A percentile compares a stretch with the other conserved stretches of the same genome.
These are phyloP conservation scores for Dryadomyces quercivorus DNA, from an alignment of 2,329 filamentous ascomycete species.

Conservation along the genomic window DNA sequence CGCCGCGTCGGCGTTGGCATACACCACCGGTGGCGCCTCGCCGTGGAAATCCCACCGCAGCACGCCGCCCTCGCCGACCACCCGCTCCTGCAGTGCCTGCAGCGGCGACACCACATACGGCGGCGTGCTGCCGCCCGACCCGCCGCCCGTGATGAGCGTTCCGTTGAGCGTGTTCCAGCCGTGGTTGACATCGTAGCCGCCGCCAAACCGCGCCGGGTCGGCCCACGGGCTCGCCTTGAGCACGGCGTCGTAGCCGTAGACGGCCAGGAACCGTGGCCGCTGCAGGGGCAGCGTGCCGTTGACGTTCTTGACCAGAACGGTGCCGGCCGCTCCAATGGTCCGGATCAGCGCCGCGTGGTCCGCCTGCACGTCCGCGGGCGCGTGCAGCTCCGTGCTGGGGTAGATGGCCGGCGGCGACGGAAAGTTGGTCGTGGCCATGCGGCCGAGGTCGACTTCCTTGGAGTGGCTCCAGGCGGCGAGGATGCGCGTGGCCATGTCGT, in stretches of 20 bases:
- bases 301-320: conserved; percentile 52
- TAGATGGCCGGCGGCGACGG: conserved; percentile 29
- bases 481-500: conserved; percentile 67
- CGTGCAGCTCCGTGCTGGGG: conserved; percentile 37
- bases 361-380: conserved; percentile 47
- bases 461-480: conserved; percentile 31
- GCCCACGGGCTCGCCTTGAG: conserved; percentile 29
- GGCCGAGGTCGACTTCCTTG: conserved; percentile 22
- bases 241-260: conserved; percentile 53
- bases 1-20: conserved; percentile 48
- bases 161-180: conserved; percentile 38
- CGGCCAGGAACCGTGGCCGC: conserved; percentile 36
- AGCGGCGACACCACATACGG: conserved; percentile 37
- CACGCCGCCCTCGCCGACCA: conserved; percentile 35
- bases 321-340: conserved; percentile 41
- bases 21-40: conserved; percentile 24
- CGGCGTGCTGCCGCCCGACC: conserved; percentile 37
- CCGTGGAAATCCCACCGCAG: conserved; percentile 44
- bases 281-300: conserved; percentile 38
- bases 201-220: conserved; percentile 30
- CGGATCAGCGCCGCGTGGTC: conserved; percentile 37
- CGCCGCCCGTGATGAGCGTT: conserved; percentile 38
- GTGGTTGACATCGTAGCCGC: conserved; percentile 29
- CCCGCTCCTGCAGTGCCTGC: conserved; percentile 41
- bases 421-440: conserved; percentile 10